A percentile compares a stretch with the other conserved stretches of the same genome.
Conservation (phyloP, 257 asterid genomes). For the Fraxinus excelsior region DNA sequence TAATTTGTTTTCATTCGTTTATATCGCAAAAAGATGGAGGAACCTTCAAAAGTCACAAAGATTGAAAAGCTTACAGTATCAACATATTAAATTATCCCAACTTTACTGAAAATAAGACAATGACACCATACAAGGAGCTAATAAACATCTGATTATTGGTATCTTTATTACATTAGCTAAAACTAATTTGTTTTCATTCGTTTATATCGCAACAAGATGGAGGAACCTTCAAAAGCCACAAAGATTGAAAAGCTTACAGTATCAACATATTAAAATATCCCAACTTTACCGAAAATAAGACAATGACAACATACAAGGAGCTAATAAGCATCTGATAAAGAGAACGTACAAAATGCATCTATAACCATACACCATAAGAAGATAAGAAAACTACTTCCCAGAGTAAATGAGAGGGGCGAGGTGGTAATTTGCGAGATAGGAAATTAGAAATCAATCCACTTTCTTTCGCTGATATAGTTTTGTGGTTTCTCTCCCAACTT, state of each 20-base stretch:
- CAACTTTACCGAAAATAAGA: background rate
- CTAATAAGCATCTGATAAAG: background rate
- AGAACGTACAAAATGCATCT: too few relatives aligned
- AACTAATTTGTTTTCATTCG: background rate
- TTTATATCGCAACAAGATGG: background rate
- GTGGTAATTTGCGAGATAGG: too few relatives aligned
- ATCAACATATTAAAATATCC: background rate
- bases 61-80: background rate
- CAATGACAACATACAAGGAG: background rate
- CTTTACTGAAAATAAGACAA: background rate
- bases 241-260: background rate
- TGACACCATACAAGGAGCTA: background rate
- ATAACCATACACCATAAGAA: too few relatives aligned
- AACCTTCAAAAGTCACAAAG: background rate
- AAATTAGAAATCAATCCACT: too few relatives aligned
- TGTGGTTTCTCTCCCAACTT: too few relatives aligned
- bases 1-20: background rate
- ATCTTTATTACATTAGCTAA: conserved; percentile 12
- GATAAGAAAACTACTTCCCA: too few relatives aligned
- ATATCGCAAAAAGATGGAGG: background rate
- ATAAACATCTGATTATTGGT: too few relatives aligned
- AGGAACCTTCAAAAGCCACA: background rate
- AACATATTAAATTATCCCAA: background rate
- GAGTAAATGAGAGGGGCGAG: too few relatives aligned
- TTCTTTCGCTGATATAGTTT: too few relatives aligned